Evolutionary conservation across 176 grass and related monocot genomes (phyloP), one percentile per base, ranked within the genome.

Genomic region (Musa beccarii): DNA sequence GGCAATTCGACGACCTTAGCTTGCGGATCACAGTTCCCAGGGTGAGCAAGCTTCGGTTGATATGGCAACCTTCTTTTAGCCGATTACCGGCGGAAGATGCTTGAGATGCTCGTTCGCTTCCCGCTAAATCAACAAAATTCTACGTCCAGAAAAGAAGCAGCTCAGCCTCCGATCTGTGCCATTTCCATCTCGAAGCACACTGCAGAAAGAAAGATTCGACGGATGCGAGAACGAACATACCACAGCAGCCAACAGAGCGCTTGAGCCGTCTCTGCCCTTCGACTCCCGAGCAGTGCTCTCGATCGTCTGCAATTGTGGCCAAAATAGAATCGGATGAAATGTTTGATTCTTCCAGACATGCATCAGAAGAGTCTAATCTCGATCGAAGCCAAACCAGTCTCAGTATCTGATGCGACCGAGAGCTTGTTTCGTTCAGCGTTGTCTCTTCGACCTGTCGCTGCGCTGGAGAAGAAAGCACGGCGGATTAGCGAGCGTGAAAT

Each of bases 121-220:
- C 94, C 55, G 94, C 94, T 77, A 93, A 82, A 81, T 98, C 94
- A 77, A 98, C 90, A 82, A 91, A 98, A 68, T 98, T 98, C 94
- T 98, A 49, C 66, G 43, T 68, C 54, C 49, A 50, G 59, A 16
- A 53, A 22, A 74, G 34, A 43, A 43, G 34, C 34, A 43, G 34
- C 34, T 43, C 34, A 43, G 16, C 13, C 65, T 55, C 13, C 8
- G 6, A 2, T 66, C 9, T 11, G 8, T 43, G 53, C n/a, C 22
- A 66, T 34, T 11, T 65, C 25, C 17, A 10, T 23, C 3, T 43
- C 34, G 4, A 43, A 43, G 34, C 0, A 43, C 0, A 6, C 34
- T 43, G 34, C 34, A 43, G 4, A 43, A 43, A 6, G 0, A 43
- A 43, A 43, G 34, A 43, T 43, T 43, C 4, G 34, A 43, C 6